phyloP scores from a whole-genome alignment of 768 basidiomycete species.

The Amanita jacksonii region DNA sequence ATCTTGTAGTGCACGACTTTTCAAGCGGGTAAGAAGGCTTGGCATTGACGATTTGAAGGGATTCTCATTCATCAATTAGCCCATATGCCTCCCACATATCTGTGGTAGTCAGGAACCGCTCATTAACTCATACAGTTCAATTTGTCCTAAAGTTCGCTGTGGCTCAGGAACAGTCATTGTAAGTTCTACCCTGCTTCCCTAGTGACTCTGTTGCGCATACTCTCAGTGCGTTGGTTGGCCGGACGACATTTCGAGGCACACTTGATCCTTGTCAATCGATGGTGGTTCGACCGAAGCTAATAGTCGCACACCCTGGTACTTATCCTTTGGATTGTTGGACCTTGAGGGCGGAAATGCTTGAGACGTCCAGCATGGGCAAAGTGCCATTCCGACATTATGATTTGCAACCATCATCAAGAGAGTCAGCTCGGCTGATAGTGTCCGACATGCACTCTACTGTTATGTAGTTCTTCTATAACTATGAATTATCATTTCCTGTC shows the following conservation, averaged over 20 bases:
- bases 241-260: constrained; percentile 53
- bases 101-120: constrained; percentile 64
- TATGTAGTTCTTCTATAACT: too few species aligned
- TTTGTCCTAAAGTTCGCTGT: constrained; percentile 20
- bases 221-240: constrained; percentile 32
- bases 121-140: constrained; percentile 38
- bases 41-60: background rate
- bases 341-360: constrained; percentile 34
- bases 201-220: background rate
- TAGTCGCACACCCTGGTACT: constrained; percentile 52
- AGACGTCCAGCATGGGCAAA: constrained; percentile 1
- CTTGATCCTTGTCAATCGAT: constrained; percentile 40
- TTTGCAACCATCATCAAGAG: constrained; percentile 22
- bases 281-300: constrained; percentile 41
- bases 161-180: constrained; percentile 2
- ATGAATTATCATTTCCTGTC: too few species aligned
- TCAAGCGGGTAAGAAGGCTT: constrained; percentile 45
- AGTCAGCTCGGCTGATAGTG: constrained; percentile 23
- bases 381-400: constrained; percentile 24
- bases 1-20: constrained; percentile 53
- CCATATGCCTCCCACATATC: constrained; percentile 42
- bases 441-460: constrained; percentile 17
- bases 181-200: background rate
- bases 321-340: constrained; percentile 63
- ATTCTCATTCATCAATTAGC: constrained; percentile 24